Base-by-base conservation (phyloP, 1,284 basidiomycete species). In the Phlebopus sp. region DNA sequence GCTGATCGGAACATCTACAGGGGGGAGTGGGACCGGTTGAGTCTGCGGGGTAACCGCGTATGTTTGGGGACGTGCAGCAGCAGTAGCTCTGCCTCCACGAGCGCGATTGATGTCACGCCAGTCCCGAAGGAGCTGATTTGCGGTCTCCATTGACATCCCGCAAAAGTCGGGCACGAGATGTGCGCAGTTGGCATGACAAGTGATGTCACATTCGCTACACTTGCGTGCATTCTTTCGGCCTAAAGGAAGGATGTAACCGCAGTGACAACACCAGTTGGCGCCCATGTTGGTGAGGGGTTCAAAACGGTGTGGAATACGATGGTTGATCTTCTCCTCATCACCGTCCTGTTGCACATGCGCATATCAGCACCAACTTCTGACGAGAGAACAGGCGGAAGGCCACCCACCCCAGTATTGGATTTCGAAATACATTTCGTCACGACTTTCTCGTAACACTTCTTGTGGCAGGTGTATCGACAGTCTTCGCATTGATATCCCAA, bases 111-210 rank as follows among this genome's bases (percentile, higher is more conserved):
- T 87, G 57, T 85, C 92, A 63, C 94, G 89, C 76, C 93, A 87
- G 67, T 96, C 90, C 52, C 87, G 85, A 47, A 99, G 79, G 21
- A 99, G 78, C 62, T 90, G 85, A 68, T 98, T 98, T 35, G 97
- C 97, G 52, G 92, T 97, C 69, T 97, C 97, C 96, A 99, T 99
- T 18, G 93, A 94, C 96, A 99, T 98, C 43, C 97, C 97, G 64
- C 97, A 99, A 70, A 99, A 98, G 71, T 99, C 96, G 49, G 97
- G 97, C 27, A 99, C 96, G 46, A 99, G 81, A 67, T 99, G 97
- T 1, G 94, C 92, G 70, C 97, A 99, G 56, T 97, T 93, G 18
- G 93, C 93, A 71, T 99, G 97, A 59, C 94, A 97, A 45, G 96
- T 98, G 54, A 98, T 86, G 62, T 88, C 86, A 70, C 97, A 99